A percentile compares a stretch with the other conserved stretches of the same genome.
These are phyloP conservation scores for Brettanomyces nanus DNA, from an alignment of 805 yeast species.

Conservation along the genomic window DNA sequence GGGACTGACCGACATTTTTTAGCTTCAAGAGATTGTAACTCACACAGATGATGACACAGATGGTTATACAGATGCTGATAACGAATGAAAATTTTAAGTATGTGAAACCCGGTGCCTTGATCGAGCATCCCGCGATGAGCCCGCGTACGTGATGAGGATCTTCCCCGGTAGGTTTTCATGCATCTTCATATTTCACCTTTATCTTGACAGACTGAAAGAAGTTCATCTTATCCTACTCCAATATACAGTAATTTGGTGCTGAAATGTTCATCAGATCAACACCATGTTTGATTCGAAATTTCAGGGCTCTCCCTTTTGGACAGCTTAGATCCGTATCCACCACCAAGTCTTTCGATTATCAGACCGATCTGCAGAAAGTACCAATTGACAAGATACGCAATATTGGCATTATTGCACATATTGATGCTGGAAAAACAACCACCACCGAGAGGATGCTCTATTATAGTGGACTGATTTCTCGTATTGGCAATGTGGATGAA, in stretches of 20 bases:
- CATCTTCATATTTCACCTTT: no score
- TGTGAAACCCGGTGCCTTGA: no score
- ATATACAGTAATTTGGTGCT: no score
- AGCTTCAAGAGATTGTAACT: no score
- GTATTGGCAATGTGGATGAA: conserved; percentile 90
- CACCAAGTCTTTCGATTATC: conserved; percentile 5
- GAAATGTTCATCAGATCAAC: neutral
- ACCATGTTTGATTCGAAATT: neutral
- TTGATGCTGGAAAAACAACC: conserved; percentile 98
- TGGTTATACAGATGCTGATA: no score
- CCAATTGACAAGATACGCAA: conserved; percentile 49
- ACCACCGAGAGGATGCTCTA: conserved; percentile 95
- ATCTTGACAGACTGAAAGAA: no score
- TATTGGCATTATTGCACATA: conserved; percentile 97
- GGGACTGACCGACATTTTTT: conserved; percentile 5
- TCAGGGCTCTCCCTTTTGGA: neutral
- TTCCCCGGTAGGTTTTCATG: no score
- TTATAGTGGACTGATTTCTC: conserved; percentile 69
- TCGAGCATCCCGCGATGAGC: no score
- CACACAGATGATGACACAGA: no score
- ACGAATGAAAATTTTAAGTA: no score
- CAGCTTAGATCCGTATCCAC: neutral
- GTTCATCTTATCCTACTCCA: no score
- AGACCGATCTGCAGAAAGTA: conserved; percentile 15
- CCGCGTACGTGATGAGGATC: no score